Percentiles rank a stretch among this genome's conserved stretches.
Conservation (phyloP, 345 rosid species). For the Eucalyptus sp. region DNA sequence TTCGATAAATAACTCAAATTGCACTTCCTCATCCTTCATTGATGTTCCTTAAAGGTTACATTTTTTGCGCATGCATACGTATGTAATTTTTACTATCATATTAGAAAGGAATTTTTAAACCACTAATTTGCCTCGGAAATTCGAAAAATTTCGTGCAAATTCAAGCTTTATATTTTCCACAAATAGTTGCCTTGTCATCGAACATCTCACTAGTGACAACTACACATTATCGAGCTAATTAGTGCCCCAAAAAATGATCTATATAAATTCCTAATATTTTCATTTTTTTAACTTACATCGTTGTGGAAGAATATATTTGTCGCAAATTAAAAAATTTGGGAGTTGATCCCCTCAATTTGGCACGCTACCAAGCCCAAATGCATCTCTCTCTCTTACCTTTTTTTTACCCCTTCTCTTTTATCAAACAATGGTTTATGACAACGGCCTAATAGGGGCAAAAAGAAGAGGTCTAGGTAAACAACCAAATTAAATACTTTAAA, state of each 20-base stretch:
- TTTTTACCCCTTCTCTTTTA: background rate
- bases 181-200: background rate
- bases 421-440: background rate
- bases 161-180: background rate
- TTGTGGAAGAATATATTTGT: background rate
- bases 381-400: background rate
- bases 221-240: background rate
- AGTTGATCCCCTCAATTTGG: background rate
- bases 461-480: background rate
- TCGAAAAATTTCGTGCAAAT: background rate
- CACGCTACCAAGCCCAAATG: background rate
- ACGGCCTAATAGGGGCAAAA: background rate
- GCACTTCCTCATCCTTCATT: background rate
- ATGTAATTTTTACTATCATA: background rate
- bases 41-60: background rate
- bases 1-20: background rate
- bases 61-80: background rate
- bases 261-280: background rate
- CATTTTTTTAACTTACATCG: background rate
- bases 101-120: background rate
- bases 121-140: background rate
- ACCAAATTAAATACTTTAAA: background rate
- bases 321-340: background rate
- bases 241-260: background rate
- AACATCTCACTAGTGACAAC: background rate